Evolutionary conservation across 306 rosid species (phyloP), one percentile per base, ranked within the genome.

Genomic region (Sechiopsis laciniata): DNA sequence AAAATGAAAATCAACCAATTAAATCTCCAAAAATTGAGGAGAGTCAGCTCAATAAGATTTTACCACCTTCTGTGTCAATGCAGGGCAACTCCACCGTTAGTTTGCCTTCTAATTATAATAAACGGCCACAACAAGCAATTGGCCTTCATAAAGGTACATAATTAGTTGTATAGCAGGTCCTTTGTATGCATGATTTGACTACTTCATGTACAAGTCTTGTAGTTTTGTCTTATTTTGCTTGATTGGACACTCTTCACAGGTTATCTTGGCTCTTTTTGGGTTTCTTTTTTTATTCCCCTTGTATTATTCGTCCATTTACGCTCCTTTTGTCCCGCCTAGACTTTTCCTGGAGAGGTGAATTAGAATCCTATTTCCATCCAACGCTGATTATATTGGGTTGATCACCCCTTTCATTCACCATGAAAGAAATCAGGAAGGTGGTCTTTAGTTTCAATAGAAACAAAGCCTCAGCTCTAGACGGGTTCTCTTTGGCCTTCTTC

Each of bases 91-190:
- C 92, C 74, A 65, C 87, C 3, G 80, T 73, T 65, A 86, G 83
- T 54, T 87, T 89, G 19, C 95, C 96, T 77, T 89, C 97, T 68
- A 91, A 88, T 79, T 80, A 86, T 75, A 85, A 77, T 76, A 89
- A 75, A 74, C 84, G 92, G 66, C 80, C 92, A 8, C 90, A 89
- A 76, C 97, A 83, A 79, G 51, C 60, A 77, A 72, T 55, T 82
- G 91, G 91, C 63, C 29, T 85, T 75, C 96, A 87, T 80, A 95
- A 87, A 87, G 97, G 99, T 95, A 84, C 5, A 26, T 10, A 19
- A 68, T 64, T 78, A 51, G 60, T 64, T 37, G 4, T 60, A 7
- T 10, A 1, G 61, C 46, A 10, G 14, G 24, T 21, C 21, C 16
- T 54, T 17, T 56, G 24, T 40, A 61, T 55, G 76, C 76, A 32